Percentiles rank a stretch among this genome's conserved stretches.
Conservation (phyloP, 176 grass and related monocot species). For the Leersia perrieri region DNA sequence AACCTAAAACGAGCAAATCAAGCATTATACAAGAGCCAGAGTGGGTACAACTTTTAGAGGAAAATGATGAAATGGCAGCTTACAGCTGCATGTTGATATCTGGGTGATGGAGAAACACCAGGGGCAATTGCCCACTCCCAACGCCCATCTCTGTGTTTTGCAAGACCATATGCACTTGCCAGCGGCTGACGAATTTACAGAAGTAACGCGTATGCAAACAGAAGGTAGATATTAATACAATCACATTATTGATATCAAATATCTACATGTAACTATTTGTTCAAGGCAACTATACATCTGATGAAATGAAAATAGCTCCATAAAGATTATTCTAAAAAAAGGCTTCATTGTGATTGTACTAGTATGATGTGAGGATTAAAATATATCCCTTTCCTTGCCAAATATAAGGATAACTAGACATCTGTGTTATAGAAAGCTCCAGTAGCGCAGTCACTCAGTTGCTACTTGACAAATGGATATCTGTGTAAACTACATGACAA, state of each 20-base stretch:
- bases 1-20: slow-evolving; percentile 52
- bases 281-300: slow-evolving; percentile 16
- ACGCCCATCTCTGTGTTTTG: slow-evolving; percentile 97
- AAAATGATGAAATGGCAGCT: slow-evolving; percentile 20
- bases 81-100: slow-evolving; percentile 99
- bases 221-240: not conserved
- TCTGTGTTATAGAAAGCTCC: slow-evolving; percentile 3
- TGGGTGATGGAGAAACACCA: slow-evolving; percentile 95
- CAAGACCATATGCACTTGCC: slow-evolving; percentile 97
- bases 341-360: not conserved
- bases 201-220: slow-evolving; percentile 8
- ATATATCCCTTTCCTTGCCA: not conserved
- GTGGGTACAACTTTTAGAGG: not conserved
- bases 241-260: slow-evolving; percentile 2
- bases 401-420: slow-evolving; percentile 8
- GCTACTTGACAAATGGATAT: not conserved
- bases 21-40: slow-evolving; percentile 11
- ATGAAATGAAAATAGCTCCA: not conserved
- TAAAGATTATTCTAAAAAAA: not conserved
- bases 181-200: slow-evolving; percentile 56
- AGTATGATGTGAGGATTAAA: not conserved
- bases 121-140: slow-evolving; percentile 99
- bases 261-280: not conserved
- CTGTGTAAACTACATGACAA: not conserved
- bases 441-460: not conserved